Conservation (phyloP, 2,329 filamentous ascomycete species). For the Pyricularia pennisetigena region DNA sequence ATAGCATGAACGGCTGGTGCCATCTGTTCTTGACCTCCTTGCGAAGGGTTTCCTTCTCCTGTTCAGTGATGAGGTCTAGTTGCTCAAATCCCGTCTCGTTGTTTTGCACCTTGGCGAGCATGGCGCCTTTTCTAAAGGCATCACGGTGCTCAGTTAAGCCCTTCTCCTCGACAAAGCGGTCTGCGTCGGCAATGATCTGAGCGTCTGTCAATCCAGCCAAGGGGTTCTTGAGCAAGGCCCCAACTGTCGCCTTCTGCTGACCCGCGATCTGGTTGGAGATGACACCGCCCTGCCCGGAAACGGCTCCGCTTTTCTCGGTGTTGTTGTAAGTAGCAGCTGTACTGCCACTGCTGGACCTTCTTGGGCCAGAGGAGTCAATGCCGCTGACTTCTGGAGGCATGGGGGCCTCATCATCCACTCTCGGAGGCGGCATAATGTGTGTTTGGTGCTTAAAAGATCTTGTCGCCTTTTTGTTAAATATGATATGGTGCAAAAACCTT, state of each 20-base stretch:
- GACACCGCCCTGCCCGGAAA: background rate
- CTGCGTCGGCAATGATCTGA: background rate
- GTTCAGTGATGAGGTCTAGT: background rate
- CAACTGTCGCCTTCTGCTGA: background rate
- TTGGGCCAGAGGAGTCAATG: background rate
- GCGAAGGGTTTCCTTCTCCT: constrained; percentile 1
- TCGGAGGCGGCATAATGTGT: background rate
- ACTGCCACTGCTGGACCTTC: background rate
- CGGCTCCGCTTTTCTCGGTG: background rate
- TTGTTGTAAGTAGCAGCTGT: background rate
- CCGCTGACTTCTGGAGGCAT: background rate
- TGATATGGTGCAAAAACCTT: background rate
- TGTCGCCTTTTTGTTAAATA: background rate
- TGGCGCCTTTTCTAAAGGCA: constrained; percentile 1
- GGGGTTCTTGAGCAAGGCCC: background rate
- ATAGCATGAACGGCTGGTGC: constrained; percentile 3
- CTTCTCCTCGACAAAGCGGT: background rate
- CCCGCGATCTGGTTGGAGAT: background rate
- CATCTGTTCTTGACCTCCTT: background rate
- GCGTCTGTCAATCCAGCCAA: background rate
- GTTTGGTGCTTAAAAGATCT: background rate
- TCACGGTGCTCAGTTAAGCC: constrained; percentile 1
- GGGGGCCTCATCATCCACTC: background rate
- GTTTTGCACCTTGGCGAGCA: constrained; percentile 2
- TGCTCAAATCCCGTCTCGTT: background rate